A percentile compares a stretch with the other conserved stretches of the same genome.
Evolutionary conservation across 495 filamentous ascomycete species (phyloP).

Genomic region (Arthonia radiata): DNA sequence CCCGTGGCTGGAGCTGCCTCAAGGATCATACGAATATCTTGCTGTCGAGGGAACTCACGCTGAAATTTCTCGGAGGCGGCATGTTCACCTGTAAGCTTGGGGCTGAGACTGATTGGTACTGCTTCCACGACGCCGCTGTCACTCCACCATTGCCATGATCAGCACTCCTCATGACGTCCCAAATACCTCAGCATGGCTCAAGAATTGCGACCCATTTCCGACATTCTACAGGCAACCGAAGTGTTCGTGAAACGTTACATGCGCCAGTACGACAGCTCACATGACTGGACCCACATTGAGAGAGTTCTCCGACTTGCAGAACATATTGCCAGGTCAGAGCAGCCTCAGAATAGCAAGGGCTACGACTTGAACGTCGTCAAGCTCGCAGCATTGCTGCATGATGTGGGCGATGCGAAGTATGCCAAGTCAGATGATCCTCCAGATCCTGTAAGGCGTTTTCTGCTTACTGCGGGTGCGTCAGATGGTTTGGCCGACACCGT

Average conservation of each 20-base stretch:
- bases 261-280: slow-evolving; percentile 58
- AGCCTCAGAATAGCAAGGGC: slow-evolving; percentile 10
- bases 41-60: too few relatives aligned
- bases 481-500: slow-evolving; percentile 32
- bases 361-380: slow-evolving; percentile 33
- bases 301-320: slow-evolving; percentile 54
- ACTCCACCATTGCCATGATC: too few relatives aligned
- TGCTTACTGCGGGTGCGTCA: slow-evolving; percentile 29
- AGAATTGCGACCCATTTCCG: too few relatives aligned
- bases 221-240: too few relatives aligned
- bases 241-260: slow-evolving; percentile 45
- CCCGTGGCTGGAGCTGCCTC: too few relatives aligned
- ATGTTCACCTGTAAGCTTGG: too few relatives aligned
- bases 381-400: slow-evolving; percentile 59
- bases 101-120: too few relatives aligned
- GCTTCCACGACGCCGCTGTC: too few relatives aligned
- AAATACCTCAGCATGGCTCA: too few relatives aligned
- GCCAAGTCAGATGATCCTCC: slow-evolving; percentile 21
- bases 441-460: slow-evolving; percentile 28
- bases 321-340: slow-evolving; percentile 24
- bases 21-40: too few relatives aligned
- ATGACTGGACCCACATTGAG: slow-evolving; percentile 62
- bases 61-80: too few relatives aligned
- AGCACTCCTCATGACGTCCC: too few relatives aligned
- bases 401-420: slow-evolving; percentile 77